Evolutionary conservation across 2,329 filamentous ascomycete genomes (phyloP).

Genomic region (Neurospora sp.): DNA sequence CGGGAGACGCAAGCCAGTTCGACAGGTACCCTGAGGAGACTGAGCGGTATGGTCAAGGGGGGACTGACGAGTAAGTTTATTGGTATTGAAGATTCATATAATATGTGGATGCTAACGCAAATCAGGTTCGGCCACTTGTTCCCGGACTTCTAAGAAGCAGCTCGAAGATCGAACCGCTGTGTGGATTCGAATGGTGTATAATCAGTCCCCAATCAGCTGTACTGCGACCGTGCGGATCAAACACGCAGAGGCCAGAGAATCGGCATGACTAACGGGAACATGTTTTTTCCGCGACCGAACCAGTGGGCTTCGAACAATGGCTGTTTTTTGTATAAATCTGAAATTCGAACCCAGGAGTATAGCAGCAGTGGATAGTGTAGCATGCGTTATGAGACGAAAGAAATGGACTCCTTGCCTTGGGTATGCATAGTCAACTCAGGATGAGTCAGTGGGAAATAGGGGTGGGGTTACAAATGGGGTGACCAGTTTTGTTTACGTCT

Average conservation of each 20-base stretch:
- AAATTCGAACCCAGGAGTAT: not conserved
- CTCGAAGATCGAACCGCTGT: not conserved
- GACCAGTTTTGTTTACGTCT: not conserved
- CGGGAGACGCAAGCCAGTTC: conserved; percentile 93
- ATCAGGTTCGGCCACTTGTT: conserved; percentile 64
- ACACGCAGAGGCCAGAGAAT: not conserved
- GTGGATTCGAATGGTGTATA: not conserved
- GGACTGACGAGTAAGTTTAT: conserved; percentile 72
- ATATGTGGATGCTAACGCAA: not conserved
- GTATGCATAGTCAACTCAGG: not conserved
- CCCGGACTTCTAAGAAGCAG: conserved; percentile 36
- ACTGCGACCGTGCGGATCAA: not conserved
- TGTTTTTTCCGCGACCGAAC: not conserved
- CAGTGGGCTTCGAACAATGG: not conserved
- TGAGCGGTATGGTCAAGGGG: conserved; percentile 74
- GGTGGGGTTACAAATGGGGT: not conserved
- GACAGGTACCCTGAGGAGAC: conserved; percentile 97
- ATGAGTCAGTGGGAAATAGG: not conserved
- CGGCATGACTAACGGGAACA: not conserved
- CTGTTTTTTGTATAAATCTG: not conserved
- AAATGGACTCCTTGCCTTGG: not conserved
- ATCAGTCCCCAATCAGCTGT: not conserved
- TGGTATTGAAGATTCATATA: conserved; percentile 1
- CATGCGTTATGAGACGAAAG: not conserved
- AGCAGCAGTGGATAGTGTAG: not conserved